phyloP scores from a whole-genome alignment of 1,284 basidiomycete species.

The Lentinus polychrous region DNA sequence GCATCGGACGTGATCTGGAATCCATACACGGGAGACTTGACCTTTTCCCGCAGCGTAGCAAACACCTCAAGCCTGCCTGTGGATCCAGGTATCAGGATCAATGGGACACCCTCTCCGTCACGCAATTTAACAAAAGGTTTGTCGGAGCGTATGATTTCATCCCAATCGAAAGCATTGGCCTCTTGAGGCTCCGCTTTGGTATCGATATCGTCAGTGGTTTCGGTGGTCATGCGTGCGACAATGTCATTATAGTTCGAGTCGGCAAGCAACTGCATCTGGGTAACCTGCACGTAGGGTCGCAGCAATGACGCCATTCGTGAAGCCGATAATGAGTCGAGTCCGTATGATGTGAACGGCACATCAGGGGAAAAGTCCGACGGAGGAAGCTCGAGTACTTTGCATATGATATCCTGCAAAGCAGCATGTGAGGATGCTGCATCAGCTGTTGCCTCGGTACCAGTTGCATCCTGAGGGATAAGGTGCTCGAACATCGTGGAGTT shows the following conservation, averaged over 20 bases:
- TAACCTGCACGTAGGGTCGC: conserved; percentile 23
- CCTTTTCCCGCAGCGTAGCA: not conserved
- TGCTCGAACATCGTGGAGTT: conserved; percentile 19
- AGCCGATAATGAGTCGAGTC: conserved; percentile 34
- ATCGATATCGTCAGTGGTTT: not conserved
- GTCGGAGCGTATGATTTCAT: not conserved
- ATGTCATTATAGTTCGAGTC: conserved; percentile 11
- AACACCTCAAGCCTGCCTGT: not conserved
- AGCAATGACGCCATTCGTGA: conserved; percentile 28
- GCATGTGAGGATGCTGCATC: conserved; percentile 5
- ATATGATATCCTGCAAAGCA: conserved; percentile 15
- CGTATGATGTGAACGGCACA: conserved; percentile 34
- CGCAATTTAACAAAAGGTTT: not conserved
- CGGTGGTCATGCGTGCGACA: not conserved
- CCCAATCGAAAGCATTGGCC: not conserved
- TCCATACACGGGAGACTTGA: not conserved
- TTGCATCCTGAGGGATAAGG: conserved; percentile 13
- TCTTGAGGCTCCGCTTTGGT: not conserved
- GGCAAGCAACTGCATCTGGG: conserved; percentile 32
- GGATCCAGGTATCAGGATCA: not conserved
- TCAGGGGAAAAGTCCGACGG: conserved; percentile 28
- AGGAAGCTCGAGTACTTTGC: conserved; percentile 24
- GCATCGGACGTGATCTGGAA: not conserved
- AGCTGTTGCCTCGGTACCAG: not conserved
- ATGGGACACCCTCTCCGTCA: not conserved